These are phyloP conservation scores for Zasmidium cellare DNA, from an alignment of 2,329 filamentous ascomycete genomes.

Conservation along the genomic window DNA sequence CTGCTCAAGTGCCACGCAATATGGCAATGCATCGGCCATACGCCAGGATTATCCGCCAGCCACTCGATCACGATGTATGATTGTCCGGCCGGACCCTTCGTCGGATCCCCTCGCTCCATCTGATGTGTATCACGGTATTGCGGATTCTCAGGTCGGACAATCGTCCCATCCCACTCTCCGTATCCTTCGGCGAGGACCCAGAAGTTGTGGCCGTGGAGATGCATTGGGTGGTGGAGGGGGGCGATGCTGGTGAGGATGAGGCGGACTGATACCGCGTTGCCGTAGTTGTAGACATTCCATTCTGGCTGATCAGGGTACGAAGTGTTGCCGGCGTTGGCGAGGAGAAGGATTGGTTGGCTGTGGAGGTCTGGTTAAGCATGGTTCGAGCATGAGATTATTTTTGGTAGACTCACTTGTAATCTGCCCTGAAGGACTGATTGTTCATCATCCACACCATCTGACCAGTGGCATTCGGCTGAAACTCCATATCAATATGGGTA, in stretches of 20 bases:
- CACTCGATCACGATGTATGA: conserved; percentile 39
- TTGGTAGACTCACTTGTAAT: conserved; percentile 34
- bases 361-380: not conserved
- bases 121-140: conserved; percentile 38
- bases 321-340: conserved; percentile 35
- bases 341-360: conserved; percentile 34
- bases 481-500: conserved; percentile 48
- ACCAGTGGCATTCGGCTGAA: conserved; percentile 44
- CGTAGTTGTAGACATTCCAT: conserved; percentile 41
- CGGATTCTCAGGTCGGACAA: conserved; percentile 40
- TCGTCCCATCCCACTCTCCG: conserved; percentile 43
- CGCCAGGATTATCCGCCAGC: conserved; percentile 37
- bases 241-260: conserved; percentile 41
- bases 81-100: not conserved
- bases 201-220: conserved; percentile 50
- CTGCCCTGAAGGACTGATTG: conserved; percentile 51
- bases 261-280: conserved; percentile 38
- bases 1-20: conserved; percentile 35
- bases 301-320: conserved; percentile 28
- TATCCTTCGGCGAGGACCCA: conserved; percentile 42
- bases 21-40: conserved; percentile 42
- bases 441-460: conserved; percentile 58
- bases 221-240: conserved; percentile 43
- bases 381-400: not conserved
- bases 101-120: conserved; percentile 21